Evolutionary conservation across 2,329 filamentous ascomycete genomes (phyloP), one percentile per base, ranked within the genome.

Genomic region (Tympanopsis confertula): DNA sequence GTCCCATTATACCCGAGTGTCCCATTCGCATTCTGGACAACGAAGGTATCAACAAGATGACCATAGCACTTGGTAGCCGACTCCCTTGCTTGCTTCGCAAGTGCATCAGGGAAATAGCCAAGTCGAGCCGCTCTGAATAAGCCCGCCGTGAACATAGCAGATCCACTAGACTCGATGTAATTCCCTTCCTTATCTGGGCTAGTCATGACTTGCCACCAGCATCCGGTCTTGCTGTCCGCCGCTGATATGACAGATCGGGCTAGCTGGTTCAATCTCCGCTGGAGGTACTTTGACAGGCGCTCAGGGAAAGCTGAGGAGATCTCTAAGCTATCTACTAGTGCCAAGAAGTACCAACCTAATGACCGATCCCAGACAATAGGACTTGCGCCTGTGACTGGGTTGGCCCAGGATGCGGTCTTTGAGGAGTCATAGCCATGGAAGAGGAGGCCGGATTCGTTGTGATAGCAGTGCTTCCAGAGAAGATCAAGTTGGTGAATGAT

Each of bases 121-220:
- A 61, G 33, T 20, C 58, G 48, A 5, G 57, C 53, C 0, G 65
- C 71, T 44, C 62, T 66, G 12, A 74, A 49, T 42, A 73, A 52
- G 1, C 68, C 63, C 39, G 69, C 73, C 0, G 63, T 58, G 45
- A 75, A 77, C 66, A 78, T 72, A 3, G 70, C 71, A 2, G 68
- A 68, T 5, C 65, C 73, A 20, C 70, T 74, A 22, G 68, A 70
- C 55, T 79, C 71, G 35, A 78, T 67, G 50, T 72, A 79, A 51
- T 80, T 78, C 2, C 70, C 71, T 35, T 61, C 44, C 28, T 51
- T 46, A 39, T 68, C 65, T 19, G 60, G 52, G 40, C 64, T 58
- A 45, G 63, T 64, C 63, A 77, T 70, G 32, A 77, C 57, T 37
- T 75, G 54, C 66, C 69, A 77, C 71, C 73, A 78, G 5, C 68